Conservation (phyloP, 331 rosid genomes). For the Stylosanthes scabra region DNA sequence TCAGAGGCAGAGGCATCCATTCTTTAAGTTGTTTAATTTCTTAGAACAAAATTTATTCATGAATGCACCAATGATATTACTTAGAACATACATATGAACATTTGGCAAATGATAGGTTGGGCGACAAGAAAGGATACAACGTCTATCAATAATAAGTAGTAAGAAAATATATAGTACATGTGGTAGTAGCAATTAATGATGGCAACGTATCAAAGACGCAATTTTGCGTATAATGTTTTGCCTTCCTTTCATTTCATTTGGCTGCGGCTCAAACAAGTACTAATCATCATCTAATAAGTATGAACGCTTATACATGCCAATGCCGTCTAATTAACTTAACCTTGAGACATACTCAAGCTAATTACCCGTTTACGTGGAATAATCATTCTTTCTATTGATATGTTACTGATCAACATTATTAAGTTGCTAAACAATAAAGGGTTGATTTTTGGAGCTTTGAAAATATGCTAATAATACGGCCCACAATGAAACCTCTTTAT, state of each 20-base stretch:
- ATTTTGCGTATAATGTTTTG: not conserved
- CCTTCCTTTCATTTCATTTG: conserved; percentile 1
- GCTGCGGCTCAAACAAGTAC: conserved; percentile 22
- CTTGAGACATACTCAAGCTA: not conserved
- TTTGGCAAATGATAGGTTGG: not conserved
- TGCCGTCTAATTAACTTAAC: not conserved
- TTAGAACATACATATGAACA: not conserved
- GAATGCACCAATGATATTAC: not conserved
- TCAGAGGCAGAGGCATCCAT: not conserved
- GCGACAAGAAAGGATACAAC: not conserved
- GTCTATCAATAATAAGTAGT: no score
- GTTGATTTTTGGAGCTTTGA: conserved; percentile 6
- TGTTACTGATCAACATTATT: no score
- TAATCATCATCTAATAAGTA: no score
- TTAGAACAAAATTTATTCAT: not conserved
- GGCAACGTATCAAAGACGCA: conserved; percentile 14
- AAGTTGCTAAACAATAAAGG: not conserved
- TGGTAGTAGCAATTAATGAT: conserved; percentile 6
- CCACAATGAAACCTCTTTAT: conserved; percentile 1
- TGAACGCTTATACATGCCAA: not conserved
- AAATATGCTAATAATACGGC: not conserved
- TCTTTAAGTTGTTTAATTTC: not conserved
- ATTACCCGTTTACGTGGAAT: not conserved
- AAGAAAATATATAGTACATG: no score
- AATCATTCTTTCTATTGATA: no score